Percentiles rank a stretch among this genome's conserved stretches.
phyloP scores from a whole-genome alignment of 73 alveolate genomes.

The Diophrys appendiculata region DNA sequence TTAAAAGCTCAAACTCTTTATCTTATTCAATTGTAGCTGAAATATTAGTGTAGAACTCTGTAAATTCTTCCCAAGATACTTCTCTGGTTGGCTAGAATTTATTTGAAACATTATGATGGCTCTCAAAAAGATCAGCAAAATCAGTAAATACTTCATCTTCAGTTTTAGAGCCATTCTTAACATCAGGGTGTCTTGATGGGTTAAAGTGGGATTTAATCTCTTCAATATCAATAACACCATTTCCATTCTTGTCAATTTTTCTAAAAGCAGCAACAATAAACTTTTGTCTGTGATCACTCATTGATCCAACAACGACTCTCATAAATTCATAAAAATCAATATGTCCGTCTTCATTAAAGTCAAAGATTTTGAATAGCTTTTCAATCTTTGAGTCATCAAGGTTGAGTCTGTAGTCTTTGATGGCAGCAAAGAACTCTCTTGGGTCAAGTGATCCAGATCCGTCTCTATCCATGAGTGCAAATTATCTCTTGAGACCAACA shows the following conservation, averaged over 20 bases:
- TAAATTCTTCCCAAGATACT: conserved; percentile 55
- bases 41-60: conserved; percentile 49
- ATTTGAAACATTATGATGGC: conserved; percentile 60
- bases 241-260: conserved; percentile 61
- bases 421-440: conserved; percentile 54
- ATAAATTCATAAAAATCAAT: conserved; percentile 65
- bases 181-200: conserved; percentile 86
- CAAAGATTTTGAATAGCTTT: conserved; percentile 42
- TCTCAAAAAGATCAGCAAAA: conserved; percentile 58
- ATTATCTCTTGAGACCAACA: conserved; percentile 65
- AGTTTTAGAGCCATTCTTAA: conserved; percentile 57
- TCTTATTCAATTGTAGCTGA: conserved; percentile 45
- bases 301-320: conserved; percentile 38
- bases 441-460: conserved; percentile 64
- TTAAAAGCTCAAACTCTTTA: conserved; percentile 38
- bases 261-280: conserved; percentile 68
- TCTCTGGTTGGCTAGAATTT: conserved; percentile 13
- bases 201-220: conserved; percentile 49
- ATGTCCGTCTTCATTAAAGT: conserved; percentile 38
- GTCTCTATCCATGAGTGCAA: conserved; percentile 60
- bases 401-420: conserved; percentile 46
- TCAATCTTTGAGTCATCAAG: conserved; percentile 33
- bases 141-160: conserved; percentile 63
- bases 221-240: conserved; percentile 68
- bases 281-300: conserved; percentile 64